A percentile compares a stretch with the other conserved stretches of the same genome.
These are phyloP conservation scores for Drechslerella dactyloides DNA, from an alignment of 2,329 filamentous ascomycete genomes.

Conservation along the genomic window DNA sequence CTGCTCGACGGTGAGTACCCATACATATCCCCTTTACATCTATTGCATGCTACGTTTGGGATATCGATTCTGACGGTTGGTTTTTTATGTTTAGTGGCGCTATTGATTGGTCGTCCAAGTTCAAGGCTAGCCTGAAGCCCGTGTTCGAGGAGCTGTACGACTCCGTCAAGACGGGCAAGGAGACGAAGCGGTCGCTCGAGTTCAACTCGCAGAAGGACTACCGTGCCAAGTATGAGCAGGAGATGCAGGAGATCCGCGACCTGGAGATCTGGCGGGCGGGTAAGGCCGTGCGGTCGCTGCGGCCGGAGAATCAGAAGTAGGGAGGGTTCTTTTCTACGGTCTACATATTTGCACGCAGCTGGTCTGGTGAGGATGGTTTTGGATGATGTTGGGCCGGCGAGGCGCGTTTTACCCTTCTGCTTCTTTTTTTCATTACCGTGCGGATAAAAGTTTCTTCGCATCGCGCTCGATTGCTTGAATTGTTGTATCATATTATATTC, in stretches of 20 bases:
- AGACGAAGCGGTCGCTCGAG: constrained; percentile 95
- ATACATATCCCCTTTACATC: neutral
- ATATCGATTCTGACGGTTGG: constrained; percentile 6
- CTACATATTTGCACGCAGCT: constrained; percentile 1
- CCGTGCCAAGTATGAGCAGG: constrained; percentile 94
- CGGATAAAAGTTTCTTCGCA: too few species aligned
- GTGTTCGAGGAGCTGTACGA: constrained; percentile 98
- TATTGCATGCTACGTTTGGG: neutral
- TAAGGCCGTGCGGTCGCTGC: constrained; percentile 91
- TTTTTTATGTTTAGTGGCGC: constrained; percentile 71
- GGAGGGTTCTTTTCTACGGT: constrained; percentile 12
- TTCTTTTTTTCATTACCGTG: neutral
- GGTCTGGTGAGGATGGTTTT: neutral
- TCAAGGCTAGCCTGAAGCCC: constrained; percentile 98
- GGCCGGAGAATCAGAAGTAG: constrained; percentile 86
- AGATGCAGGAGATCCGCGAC: constrained; percentile 97
- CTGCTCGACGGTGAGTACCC: constrained; percentile 71
- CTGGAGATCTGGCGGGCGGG: constrained; percentile 99
- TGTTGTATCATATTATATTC: too few species aligned
- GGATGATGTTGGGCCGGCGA: too few species aligned
- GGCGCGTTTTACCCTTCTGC: too few species aligned
- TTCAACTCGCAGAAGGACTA: constrained; percentile 97
- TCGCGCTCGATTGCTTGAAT: too few species aligned
- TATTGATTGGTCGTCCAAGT: constrained; percentile 96
- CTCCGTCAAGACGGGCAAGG: constrained; percentile 84